Base-by-base conservation (phyloP, 345 rosid species). In the Camelina neglecta region DNA sequence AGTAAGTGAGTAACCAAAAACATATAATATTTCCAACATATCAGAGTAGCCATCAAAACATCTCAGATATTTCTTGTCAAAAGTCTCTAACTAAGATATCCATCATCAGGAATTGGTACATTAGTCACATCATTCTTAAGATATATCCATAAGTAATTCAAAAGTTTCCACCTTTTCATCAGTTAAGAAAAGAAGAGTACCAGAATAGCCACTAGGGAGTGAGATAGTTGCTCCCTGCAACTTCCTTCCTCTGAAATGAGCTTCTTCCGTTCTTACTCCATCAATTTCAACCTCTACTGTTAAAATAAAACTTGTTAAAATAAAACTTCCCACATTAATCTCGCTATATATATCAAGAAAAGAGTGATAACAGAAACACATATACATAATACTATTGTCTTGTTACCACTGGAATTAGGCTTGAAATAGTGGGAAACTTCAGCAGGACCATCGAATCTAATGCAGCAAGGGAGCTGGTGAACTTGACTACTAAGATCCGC, bases 211-310 rank as follows among this genome's bases (percentile, higher is more conserved):
- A 63, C 58, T 60, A 29, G 95, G 97, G 57, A 92, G 78, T 29
- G 88, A 76, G 75, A 92, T 15, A 20, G 87, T 86, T 29, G 88
- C 80, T 57, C 98, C 98, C 3, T 79, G 87, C 83, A 94, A 66
- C 77, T 83, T 88, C 82, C 97, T 89, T 64, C 98, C 97, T 81
- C 98, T 84, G 81, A 92, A 94, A 85, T 85, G 78, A 6, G 95
- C 89, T 86, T 94, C 93, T 80, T 92, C 86, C 3, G 81, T 81
- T 50, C 35, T 72, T 44, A 90, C 74, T 53, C 90, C 97, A 67
- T 92, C 97, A 59, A 79, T 75, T 68, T 88, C 91, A 0, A 82
- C 58, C 60, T 83, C 97, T 90, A 54, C 35, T 15, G 61, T 48
- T 8, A 18, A 18, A 13, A 18, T 18, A 18, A 48, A 72, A 35